phyloP scores from a whole-genome alignment of 108 stramenopile genomes.

The Nitzschia sp. region DNA sequence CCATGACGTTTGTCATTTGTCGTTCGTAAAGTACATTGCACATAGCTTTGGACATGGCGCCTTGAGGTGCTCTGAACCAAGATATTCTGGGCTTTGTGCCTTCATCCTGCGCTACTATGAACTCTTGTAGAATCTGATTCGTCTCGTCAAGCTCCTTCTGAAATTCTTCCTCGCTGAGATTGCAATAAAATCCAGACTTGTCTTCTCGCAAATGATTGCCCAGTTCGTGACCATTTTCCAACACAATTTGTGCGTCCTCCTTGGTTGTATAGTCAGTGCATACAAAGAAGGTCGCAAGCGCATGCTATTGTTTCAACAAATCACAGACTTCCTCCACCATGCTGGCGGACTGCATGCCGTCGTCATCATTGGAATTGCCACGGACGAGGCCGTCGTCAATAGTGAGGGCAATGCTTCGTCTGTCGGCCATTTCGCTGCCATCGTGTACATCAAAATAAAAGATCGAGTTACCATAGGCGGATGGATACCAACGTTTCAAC shows the following conservation, averaged over 20 bases:
- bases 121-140: not conserved
- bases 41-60: slow-evolving; percentile 2
- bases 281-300: slow-evolving; percentile 9
- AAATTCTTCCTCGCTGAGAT: no score
- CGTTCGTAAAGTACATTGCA: not conserved
- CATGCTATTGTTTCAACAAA: not conserved
- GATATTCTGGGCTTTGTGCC: not conserved
- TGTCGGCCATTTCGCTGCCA: no score
- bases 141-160: not conserved
- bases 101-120: not conserved
- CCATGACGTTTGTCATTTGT: not conserved
- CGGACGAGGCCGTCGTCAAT: slow-evolving; percentile 13
- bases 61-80: slow-evolving; percentile 17
- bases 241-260: not conserved
- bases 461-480: not conserved
- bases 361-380: not conserved
- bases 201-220: slow-evolving; percentile 16
- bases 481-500: not conserved
- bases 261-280: slow-evolving; percentile 1
- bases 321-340: slow-evolving; percentile 9
- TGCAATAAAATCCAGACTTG: not conserved
- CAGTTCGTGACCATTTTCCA: slow-evolving; percentile 1
- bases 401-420: slow-evolving; percentile 8
- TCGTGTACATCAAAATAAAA: not conserved
- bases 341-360: no score